Evolutionary conservation across 2,329 filamentous ascomycete genomes (phyloP), one percentile per base, ranked within the genome.

Genomic region (Colletotrichum horii): DNA sequence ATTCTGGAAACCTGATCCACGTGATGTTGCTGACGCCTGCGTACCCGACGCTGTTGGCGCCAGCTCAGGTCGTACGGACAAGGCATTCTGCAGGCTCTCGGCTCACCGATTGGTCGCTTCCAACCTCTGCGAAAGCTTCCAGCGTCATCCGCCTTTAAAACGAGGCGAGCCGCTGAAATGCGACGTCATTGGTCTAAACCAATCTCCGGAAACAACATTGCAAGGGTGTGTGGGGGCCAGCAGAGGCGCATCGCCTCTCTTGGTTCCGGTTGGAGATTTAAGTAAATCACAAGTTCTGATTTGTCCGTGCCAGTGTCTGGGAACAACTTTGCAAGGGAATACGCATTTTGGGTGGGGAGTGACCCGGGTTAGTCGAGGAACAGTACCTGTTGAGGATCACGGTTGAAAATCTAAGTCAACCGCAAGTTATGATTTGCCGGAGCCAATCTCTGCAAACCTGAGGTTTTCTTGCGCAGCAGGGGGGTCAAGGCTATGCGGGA

Each of bases 1-100:
- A 2, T 4, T 6, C 55, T 19, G 16, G 6, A 58, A 58, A 4
- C 22, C 22, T 0, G 4, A 1, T 0, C 0, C 26, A 28, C 26
- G 55, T 58, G 24, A 28, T 28, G 1, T 28, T 11, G 55, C 55
- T 28, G 55, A 19, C 22, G 4, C 0, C 6, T 19, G 0, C 55
- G 12, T 12, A 0, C 2, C 9, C 26, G 55, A 22, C 0, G 22
- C 52, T 56, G 3, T 56, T 1, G 0, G 52, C 55, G 55, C 15
- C 55, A 58, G 16, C 22, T 26, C 52, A 26, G 5, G 43, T 55
- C n/a, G 52, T 19, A 58, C 26, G 28, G 8, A 24, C 1, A 58
- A 28, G 24, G 15, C 0, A 2, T 5, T 28, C 22, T 58, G 55
- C 24, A 58, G 24, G 22, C 22, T 55, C 1, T 55, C 48, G 8